Base-by-base conservation (phyloP, 2,329 filamentous ascomycete genomes). In the Dendryphion nanum region DNA sequence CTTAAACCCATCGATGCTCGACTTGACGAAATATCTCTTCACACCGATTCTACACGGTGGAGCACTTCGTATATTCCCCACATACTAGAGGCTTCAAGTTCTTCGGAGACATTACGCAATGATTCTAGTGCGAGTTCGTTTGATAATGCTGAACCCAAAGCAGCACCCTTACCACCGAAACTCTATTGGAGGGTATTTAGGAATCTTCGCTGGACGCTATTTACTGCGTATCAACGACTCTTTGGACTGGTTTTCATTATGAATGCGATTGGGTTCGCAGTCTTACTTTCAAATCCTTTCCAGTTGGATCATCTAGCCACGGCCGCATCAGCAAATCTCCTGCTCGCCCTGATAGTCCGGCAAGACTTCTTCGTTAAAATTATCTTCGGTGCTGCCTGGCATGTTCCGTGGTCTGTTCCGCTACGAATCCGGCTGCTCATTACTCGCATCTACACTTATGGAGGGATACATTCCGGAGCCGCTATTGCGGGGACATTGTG, bases 221-320 rank as follows among this genome's bases (percentile, higher is more conserved):
- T 56, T 30, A 54, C 47, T 1, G 56, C 55, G 12, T 73, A 71
- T 48, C 61, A 66, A 18, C 62, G 68, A 18, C 59, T 74, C 21
- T 73, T 73, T 46, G 59, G 64, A 4, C 36, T 71, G 15, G 53
- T 70, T 29, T 63, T 71, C 44, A 17, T 70, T 21, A 49, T 55
- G 48, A 73, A 73, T 44, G 12, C 63, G 10, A 48, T 58, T 15
- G 49, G 54, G 12, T 35, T 60, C 12, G 10, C 53, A 29, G 16
- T 50, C 8, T 13, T 59, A 21, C 23, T 50, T 15, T 21, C 17
- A 20, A 23, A 34, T 15, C 14, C 33, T 6, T 30, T 18, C 2
- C 33, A 35, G 15, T 20, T 40, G 15, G 29, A 40, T n/a, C 35
- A 42, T 8, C 38, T 63, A 17, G 48, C 60, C 23, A 61, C 56